Base-by-base conservation (phyloP, 495 filamentous ascomycete genomes). In the Hypoxylon intermedium region DNA sequence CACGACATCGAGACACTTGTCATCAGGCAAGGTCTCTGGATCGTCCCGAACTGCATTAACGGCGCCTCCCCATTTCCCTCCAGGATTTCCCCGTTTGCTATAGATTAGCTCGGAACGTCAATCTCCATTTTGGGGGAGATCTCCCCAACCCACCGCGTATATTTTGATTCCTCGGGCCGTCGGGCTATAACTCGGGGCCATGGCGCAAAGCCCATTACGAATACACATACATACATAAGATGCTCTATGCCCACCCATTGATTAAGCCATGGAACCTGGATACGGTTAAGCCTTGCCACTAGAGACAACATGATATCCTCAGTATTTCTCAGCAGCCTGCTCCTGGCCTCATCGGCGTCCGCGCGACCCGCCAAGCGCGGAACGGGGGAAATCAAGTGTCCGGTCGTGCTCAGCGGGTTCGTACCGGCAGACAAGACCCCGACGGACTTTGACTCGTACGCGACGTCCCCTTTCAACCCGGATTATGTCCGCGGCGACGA, bases 401-500 rank as follows among this genome's bases (percentile, higher is more conserved):
- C 76, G 12, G 51, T 80, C 30, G 60, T 77, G 21, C 75, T 80
- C 50, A 77, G 71, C 70, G 79, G 78, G n/a, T 73, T 74, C 57
- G 67, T 79, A 34, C 62, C 70, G 43, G 56, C 63, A 0, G 55
- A 67, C 12, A 23, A 66, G 12, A 46, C 51, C 11, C 66, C 64
- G 1, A 59, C 69, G 52, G 77, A 80, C 62, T 80, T 80, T 51
- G 77, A 80, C 67, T 70, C 65, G 37, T 64, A 68, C 61, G 53
- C 55, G 38, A 77, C 72, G 42, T 74, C 70, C 43, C 67, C 68
- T 24, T 80, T 80, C 71, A 76, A 78, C 63, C 70, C 76, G 11
- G 77, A 79, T 51, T 79, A 79, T 61, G 68, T 78, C 60, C 80
- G 79, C 46, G 74, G 78, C 24, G 65, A 58, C 47, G 70, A 81